Percentiles rank a stretch among this genome's conserved stretches.
Conservation (phyloP, 768 basidiomycete species). For the Suillus clintonianus region DNA sequence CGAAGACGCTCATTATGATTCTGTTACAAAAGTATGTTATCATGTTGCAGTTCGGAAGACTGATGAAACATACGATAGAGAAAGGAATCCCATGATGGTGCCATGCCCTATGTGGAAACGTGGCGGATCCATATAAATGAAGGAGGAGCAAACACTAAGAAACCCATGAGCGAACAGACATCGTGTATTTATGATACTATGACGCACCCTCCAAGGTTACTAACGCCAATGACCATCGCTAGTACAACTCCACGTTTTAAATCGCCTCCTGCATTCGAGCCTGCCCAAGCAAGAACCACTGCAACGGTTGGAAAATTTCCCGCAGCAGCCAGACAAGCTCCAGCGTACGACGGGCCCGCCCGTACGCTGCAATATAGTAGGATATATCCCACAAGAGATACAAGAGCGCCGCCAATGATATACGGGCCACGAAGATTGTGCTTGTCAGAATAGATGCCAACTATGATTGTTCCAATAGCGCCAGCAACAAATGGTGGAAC, state of each 20-base stretch:
- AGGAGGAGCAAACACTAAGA: conserved; percentile 43
- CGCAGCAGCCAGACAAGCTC: conserved; percentile 50
- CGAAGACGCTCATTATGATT: conserved; percentile 41
- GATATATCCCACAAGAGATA: conserved; percentile 56
- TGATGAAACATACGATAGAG: conserved; percentile 21
- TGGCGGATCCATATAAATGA: conserved; percentile 41
- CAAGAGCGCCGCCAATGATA: conserved; percentile 40
- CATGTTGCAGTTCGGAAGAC: conserved; percentile 4
- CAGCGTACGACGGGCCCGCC: conserved; percentile 40
- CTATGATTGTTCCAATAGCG: conserved; percentile 42
- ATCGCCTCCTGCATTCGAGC: conserved; percentile 57
- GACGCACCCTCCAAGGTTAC: conserved; percentile 53
- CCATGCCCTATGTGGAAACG: conserved; percentile 39
- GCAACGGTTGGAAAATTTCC: conserved; percentile 54
- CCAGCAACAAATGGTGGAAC: conserved; percentile 52
- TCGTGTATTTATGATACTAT: conserved; percentile 32
- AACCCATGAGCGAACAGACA: background rate
- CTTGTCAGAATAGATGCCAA: conserved; percentile 46
- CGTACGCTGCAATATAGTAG: conserved; percentile 40
- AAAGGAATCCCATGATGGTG: conserved; percentile 37
- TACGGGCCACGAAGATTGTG: conserved; percentile 49
- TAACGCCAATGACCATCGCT: conserved; percentile 54
- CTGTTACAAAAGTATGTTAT: conserved; percentile 37
- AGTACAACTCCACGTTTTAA: conserved; percentile 51
- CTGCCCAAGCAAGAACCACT: conserved; percentile 55